These are phyloP conservation scores for Arabidopsis arenosa DNA, from an alignment of 345 rosid species.

Conservation along the genomic window DNA sequence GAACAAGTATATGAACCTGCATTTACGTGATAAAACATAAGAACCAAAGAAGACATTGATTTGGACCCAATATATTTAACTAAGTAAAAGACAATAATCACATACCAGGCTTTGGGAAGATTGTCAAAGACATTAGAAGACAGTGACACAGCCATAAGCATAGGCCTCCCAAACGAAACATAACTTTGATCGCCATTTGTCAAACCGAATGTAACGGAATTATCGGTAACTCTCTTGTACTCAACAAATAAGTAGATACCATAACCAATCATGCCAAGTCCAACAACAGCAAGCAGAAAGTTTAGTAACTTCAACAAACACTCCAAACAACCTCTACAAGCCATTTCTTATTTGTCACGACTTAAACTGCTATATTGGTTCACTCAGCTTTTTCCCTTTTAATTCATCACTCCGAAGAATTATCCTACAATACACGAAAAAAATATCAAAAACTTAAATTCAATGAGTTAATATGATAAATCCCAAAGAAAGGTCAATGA, in stretches of 20 bases:
- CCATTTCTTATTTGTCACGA: conserved; percentile 52
- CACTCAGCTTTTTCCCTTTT: conserved; percentile 25
- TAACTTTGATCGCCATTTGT: conserved; percentile 41
- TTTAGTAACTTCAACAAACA: conserved; percentile 85
- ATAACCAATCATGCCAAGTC: conserved; percentile 90
- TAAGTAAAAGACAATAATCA: conserved; percentile 30
- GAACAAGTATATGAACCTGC: conserved; percentile 95
- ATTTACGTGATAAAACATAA: conserved; percentile 24
- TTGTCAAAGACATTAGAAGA: conserved; percentile 59
- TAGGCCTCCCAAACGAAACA: conserved; percentile 80
- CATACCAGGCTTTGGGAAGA: conserved; percentile 94
- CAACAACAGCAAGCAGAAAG: conserved; percentile 74
- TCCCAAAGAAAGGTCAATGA: not conserved
- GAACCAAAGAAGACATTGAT: not conserved
- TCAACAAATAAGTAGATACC: conserved; percentile 93
- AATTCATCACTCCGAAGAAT: conserved; percentile 42
- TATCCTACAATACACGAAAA: conserved; percentile 36
- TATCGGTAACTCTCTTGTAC: conserved; percentile 57
- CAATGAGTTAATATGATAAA: not conserved
- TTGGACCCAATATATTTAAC: not conserved
- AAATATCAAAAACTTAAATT: not conserved
- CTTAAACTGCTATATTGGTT: conserved; percentile 18
- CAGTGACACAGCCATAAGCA: conserved; percentile 72
- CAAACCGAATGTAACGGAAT: conserved; percentile 42
- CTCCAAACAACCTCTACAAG: conserved; percentile 80